Conservation (phyloP, 2,329 filamentous ascomycete species). For the Coniochaeta sp. region DNA sequence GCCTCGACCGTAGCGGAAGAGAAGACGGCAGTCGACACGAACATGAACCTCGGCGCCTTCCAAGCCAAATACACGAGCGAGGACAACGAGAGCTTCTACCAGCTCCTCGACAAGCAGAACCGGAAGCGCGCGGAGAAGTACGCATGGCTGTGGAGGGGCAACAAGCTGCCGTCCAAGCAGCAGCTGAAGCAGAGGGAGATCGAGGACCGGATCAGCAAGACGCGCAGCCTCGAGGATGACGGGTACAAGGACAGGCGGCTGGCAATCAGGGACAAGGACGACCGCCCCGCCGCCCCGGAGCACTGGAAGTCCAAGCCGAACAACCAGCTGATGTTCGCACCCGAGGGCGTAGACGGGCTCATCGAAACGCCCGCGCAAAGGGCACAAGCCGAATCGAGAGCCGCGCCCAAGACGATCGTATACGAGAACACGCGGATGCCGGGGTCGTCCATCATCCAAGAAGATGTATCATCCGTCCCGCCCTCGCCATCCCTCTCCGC, state of each 20-base stretch:
- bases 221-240: constrained; percentile 44
- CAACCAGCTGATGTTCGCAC: constrained; percentile 83
- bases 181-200: constrained; percentile 62
- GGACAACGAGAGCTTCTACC: constrained; percentile 96
- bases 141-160: constrained; percentile 80
- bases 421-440: constrained; percentile 81
- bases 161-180: constrained; percentile 78
- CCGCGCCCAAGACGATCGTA: constrained; percentile 68
- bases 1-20: constrained; percentile 16
- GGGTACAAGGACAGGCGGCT: constrained; percentile 51
- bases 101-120: constrained; percentile 85
- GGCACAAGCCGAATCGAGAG: constrained; percentile 63
- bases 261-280: constrained; percentile 59
- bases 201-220: constrained; percentile 42
- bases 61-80: constrained; percentile 94
- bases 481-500: constrained; percentile 79
- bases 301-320: constrained; percentile 67
- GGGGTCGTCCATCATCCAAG: constrained; percentile 28
- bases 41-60: constrained; percentile 76
- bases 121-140: constrained; percentile 77
- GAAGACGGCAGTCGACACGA: constrained; percentile 56
- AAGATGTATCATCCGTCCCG: constrained; percentile 40
- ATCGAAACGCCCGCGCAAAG: constrained; percentile 58
- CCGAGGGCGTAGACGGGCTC: constrained; percentile 55
- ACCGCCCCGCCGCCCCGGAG: constrained; percentile 70